Percentiles rank a stretch among this genome's conserved stretches.
These are phyloP conservation scores for Ophiostoma himal-ulmi DNA, from an alignment of 2,329 filamentous ascomycete species.

Conservation along the genomic window DNA sequence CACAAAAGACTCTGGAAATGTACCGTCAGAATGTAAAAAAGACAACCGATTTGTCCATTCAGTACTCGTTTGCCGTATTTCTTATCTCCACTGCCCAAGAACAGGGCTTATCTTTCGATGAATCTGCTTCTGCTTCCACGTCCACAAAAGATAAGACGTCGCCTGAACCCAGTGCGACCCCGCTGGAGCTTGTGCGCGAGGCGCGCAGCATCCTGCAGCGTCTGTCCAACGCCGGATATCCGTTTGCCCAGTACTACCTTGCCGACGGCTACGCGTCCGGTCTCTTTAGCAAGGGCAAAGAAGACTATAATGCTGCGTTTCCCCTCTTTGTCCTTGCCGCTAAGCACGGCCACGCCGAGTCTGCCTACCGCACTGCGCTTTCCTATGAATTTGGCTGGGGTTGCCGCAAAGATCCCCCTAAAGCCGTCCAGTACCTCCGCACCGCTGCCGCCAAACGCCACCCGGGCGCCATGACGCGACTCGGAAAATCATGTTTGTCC, in stretches of 20 bases:
- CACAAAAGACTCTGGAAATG: conserved; percentile 94
- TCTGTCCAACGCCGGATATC: conserved; percentile 80
- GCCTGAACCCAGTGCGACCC: conserved; percentile 37
- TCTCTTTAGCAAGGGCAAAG: conserved; percentile 88
- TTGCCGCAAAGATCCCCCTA: conserved; percentile 78
- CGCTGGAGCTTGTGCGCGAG: conserved; percentile 71
- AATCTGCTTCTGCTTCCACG: conserved; percentile 38
- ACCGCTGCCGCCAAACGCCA: conserved; percentile 89
- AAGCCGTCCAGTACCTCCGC: conserved; percentile 89
- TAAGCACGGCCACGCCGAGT: conserved; percentile 96
- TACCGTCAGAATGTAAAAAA: conserved; percentile 97
- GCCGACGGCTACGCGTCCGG: conserved; percentile 92
- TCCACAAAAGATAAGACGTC: not conserved
- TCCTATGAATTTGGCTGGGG: conserved; percentile 99
- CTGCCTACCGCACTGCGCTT: conserved; percentile 83
- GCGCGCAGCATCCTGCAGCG: conserved; percentile 84
- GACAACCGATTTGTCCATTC: conserved; percentile 80
- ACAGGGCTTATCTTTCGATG: conserved; percentile 53
- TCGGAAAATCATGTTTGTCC: conserved; percentile 83
- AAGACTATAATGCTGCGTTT: conserved; percentile 87
- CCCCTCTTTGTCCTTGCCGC: conserved; percentile 87
- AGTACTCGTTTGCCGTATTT: conserved; percentile 95
- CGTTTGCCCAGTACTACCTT: conserved; percentile 96
- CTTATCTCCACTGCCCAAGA: conserved; percentile 86
- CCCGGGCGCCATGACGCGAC: conserved; percentile 86